Evolutionary conservation across 1,139 yeast species (phyloP).

Genomic region (Protomyces inundatus): DNA sequence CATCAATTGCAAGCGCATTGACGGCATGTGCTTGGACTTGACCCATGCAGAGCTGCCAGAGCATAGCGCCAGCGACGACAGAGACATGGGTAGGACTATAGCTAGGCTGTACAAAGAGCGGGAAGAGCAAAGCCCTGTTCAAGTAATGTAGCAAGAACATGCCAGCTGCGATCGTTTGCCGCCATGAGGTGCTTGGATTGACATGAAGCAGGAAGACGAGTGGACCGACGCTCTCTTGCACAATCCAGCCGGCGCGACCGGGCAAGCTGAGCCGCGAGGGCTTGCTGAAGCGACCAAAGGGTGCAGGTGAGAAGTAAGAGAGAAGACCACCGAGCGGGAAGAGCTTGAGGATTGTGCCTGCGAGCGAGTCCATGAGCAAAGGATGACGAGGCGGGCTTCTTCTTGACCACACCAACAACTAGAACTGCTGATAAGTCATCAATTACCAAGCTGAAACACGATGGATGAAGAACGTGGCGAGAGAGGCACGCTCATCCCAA

Average conservation of each 20-base stretch:
- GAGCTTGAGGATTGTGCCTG: slow-evolving; percentile 4
- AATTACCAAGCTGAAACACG: background rate
- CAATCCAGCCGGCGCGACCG: slow-evolving; percentile 25
- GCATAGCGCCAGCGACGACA: background rate
- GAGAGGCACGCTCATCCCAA: background rate
- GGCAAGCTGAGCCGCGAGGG: background rate
- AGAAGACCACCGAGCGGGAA: background rate
- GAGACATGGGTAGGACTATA: background rate
- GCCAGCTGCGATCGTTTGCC: background rate
- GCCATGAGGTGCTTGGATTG: background rate
- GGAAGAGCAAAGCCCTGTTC: slow-evolving; percentile 24
- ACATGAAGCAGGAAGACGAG: slow-evolving; percentile 2
- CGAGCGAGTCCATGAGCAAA: slow-evolving; percentile 3
- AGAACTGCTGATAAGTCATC: no score
- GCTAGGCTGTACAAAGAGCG: slow-evolving; percentile 1
- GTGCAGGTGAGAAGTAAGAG: slow-evolving; percentile 13
- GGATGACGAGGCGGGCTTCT: no score
- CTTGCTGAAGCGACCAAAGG: slow-evolving; percentile 14
- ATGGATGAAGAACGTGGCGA: background rate
- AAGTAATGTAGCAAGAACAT: slow-evolving; percentile 23
- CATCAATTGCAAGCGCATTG: background rate
- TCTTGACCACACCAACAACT: no score
- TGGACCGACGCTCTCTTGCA: slow-evolving; percentile 27
- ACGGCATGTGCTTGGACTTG: slow-evolving; percentile 5
- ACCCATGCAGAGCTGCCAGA: slow-evolving; percentile 16